Base-by-base conservation (phyloP, 192 early-diverging fungal species). In the Linnemannia schmuckeri region DNA sequence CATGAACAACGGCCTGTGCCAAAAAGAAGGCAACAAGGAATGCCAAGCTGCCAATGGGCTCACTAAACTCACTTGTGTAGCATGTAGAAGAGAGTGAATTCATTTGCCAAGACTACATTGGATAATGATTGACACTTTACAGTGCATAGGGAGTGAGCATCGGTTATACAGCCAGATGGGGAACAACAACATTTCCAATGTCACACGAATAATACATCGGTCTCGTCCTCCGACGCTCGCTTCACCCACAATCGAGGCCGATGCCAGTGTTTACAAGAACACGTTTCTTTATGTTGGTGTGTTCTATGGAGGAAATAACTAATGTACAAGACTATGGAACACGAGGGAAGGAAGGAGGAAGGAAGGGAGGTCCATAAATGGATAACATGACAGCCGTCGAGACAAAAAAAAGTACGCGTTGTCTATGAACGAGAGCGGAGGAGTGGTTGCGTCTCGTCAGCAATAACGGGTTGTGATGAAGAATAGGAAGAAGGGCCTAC, bases 361-460 rank as follows among this genome's bases (percentile, higher is more conserved):
- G 27, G 27, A 24, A 15, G 13, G 9, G 0, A 24, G 9, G n/a
- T 63, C 3, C 27, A n/a, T n/a, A 12, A 44, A 10, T 44, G 42
- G 42, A 44, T 44, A 18, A 52, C 20, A 52, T 52, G 18, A 22
- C 49, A 52, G 20, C 17, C 20, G 15, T 22, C 18, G 4, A 6
- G 20, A 52, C 0, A 22, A 52, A 22, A 22, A 66, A 35, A 33
- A 12, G 4, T 30, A 17, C 30, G 27, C 38, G 70, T 41, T 7
- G 12, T 42, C 18, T 22, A 57, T 40, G 52, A 13, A 17, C 46
- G 17, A 20, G 74, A 75, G 4, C 24, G 78, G 30, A 75, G 80
- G 70, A 82, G 80, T 24, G 74, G 69, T 33, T 75, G 72, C 54
- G 49, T 24, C 37, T 82, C 80, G 24, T 71, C 80, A n/a, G 17